These are phyloP conservation scores for Aspergillus diversus DNA, from an alignment of 495 filamentous ascomycete species.

Conservation along the genomic window DNA sequence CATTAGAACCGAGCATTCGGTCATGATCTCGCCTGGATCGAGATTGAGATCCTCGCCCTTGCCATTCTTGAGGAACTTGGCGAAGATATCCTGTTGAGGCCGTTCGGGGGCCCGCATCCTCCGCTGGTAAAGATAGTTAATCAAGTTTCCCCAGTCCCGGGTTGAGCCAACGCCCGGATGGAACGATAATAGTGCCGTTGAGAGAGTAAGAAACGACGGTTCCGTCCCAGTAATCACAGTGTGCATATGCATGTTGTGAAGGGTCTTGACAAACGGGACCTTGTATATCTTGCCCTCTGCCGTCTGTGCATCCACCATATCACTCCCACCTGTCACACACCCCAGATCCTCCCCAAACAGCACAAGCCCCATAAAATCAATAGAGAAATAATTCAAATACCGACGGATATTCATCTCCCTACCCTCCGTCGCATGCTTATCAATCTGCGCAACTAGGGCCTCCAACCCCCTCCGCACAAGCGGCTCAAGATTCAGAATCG, in stretches of 20 bases:
- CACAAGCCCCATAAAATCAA: neutral
- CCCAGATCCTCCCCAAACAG: neutral
- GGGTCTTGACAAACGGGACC: neutral
- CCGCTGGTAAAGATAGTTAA: neutral
- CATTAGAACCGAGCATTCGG: constrained; percentile 8
- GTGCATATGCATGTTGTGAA: neutral
- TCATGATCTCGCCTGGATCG: neutral
- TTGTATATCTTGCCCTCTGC: neutral
- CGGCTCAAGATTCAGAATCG: constrained; percentile 47
- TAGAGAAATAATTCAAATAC: neutral
- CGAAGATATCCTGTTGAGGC: constrained; percentile 1
- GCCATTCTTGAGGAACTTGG: neutral
- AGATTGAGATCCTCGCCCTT: constrained; percentile 4
- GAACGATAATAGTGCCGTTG: neutral
- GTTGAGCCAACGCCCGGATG: neutral
- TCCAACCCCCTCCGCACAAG: constrained; percentile 34
- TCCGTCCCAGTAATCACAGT: neutral
- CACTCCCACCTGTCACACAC: neutral
- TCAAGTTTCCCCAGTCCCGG: constrained; percentile 1
- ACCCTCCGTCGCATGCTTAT: neutral
- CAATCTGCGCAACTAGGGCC: constrained; percentile 27
- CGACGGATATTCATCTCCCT: constrained; percentile 4
- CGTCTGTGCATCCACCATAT: neutral
- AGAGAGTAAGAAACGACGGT: neutral
- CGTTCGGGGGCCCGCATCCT: neutral